Evolutionary conservation across 2,329 filamentous ascomycete species (phyloP).

Genomic region (Plenodomus biglobosus): DNA sequence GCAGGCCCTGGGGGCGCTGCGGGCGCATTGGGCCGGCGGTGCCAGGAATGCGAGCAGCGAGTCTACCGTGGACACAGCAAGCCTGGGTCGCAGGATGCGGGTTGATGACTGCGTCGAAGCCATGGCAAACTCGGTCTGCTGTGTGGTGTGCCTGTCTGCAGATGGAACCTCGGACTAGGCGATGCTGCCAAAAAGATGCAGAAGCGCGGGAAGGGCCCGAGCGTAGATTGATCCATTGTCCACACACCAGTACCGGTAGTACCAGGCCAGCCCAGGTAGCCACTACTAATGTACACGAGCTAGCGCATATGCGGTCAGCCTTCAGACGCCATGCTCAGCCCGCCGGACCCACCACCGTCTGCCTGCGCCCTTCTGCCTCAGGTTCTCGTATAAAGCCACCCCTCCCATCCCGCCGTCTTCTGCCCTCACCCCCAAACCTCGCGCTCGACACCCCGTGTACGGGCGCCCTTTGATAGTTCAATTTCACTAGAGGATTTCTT

Average conservation of each 20-base stretch:
- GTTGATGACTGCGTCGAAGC: constrained; percentile 29
- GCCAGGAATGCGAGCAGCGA: constrained; percentile 30
- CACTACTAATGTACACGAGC: too few relatives aligned
- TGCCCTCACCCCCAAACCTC: constrained; percentile 22
- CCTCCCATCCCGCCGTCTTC: constrained; percentile 12
- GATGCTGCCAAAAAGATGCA: constrained; percentile 19
- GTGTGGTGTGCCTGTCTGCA: too few relatives aligned
- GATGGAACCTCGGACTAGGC: constrained; percentile 2
- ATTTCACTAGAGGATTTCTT: constrained; percentile 43
- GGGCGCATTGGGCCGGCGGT: constrained; percentile 28
- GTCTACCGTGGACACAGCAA: constrained; percentile 19
- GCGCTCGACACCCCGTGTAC: constrained; percentile 41
- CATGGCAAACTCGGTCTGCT: constrained; percentile 28
- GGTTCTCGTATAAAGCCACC: constrained; percentile 20
- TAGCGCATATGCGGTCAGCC: not conserved
- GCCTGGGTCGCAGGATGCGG: constrained; percentile 31
- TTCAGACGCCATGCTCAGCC: not conserved
- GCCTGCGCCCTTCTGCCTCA: constrained; percentile 2
- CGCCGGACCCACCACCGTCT: not conserved
- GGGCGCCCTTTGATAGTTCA: constrained; percentile 34
- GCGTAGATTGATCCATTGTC: too few relatives aligned
- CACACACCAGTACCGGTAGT: too few relatives aligned
- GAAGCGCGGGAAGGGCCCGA: not conserved
- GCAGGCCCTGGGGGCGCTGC: constrained; percentile 49
- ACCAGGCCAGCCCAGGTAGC: too few relatives aligned